Evolutionary conservation across 2,329 filamentous ascomycete genomes (phyloP), one percentile per base, ranked within the genome.

Genomic region (Blumeria graminis): DNA sequence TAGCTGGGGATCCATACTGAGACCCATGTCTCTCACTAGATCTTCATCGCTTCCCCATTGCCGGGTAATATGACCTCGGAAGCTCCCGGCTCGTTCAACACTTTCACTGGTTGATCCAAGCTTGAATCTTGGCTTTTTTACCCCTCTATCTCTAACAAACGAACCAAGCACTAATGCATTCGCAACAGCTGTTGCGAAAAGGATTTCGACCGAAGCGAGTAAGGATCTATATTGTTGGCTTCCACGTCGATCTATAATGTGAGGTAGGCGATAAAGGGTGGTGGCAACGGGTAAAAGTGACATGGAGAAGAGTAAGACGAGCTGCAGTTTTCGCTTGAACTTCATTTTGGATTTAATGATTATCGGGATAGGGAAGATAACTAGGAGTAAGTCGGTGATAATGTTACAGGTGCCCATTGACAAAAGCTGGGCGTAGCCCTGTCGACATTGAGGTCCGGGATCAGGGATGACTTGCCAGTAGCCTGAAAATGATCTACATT

Each of bases 11-110:
- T 76, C 71, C 3, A 80, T 74, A 11, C 83, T 77, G 41, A 90
- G 78, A 7, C 90, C 89, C 3, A 94, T 64, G 58, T 82, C 85
- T 55, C 84, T 75, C 4, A 93, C 87, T 0, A 96, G 76, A 65
- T 96, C 87, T 65, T 93, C 88, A 63, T 96, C 90, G 62, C 87
- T 94, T 46, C 86, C 88, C 81, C 85, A 90, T 57, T 85, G 78
- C 54, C 58, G 81, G 70, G 48, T 82, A 59, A 10, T 74, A 73
- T 60, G 71, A 75, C 60, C 74, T 71, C 59, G 68, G 22, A 58
- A 36, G n/a, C 56, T 56, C 1, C 65, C 65, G 3, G 69, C 68
- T 46, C 69, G 72, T 54, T 79, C 81, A 41, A 83, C 70, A 0
- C 84, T 88, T 43, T 79, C 78, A 46, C 76, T 75, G 3, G 76